Conservation (phyloP, 2,329 filamentous ascomycete genomes). For the Colletotrichum aenigma region DNA sequence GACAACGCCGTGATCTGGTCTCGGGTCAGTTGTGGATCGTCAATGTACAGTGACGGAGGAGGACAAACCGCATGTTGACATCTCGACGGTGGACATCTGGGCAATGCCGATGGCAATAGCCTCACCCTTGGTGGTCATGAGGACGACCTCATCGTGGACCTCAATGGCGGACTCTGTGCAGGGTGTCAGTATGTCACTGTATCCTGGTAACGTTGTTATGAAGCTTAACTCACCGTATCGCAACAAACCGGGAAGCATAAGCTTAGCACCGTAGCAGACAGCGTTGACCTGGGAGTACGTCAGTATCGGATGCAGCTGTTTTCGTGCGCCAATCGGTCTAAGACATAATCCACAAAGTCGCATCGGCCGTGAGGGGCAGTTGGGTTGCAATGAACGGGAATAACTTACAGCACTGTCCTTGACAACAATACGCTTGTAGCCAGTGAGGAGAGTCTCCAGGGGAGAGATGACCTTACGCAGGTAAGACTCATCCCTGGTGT, state of each 20-base stretch:
- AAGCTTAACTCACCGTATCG: slow-evolving; percentile 72
- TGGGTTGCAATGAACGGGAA: slow-evolving; percentile 1
- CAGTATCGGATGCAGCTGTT: background rate
- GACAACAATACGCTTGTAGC: slow-evolving; percentile 96
- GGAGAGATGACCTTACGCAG: slow-evolving; percentile 90
- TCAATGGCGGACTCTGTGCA: slow-evolving; percentile 84
- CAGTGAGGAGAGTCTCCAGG: slow-evolving; percentile 87
- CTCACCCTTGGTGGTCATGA: slow-evolving; percentile 99
- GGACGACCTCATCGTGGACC: slow-evolving; percentile 92
- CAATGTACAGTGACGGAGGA: background rate
- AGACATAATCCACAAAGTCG: slow-evolving; percentile 3
- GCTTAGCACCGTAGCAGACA: slow-evolving; percentile 97
- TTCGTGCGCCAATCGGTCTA: background rate
- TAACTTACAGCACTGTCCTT: slow-evolving; percentile 76
- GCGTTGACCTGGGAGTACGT: slow-evolving; percentile 71
- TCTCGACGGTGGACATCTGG: slow-evolving; percentile 97
- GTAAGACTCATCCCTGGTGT: slow-evolving; percentile 87
- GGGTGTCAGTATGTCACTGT: slow-evolving; percentile 27
- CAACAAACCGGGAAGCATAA: slow-evolving; percentile 96
- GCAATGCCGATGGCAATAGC: slow-evolving; percentile 96
- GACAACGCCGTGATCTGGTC: slow-evolving; percentile 87
- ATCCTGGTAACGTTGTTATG: slow-evolving; percentile 10
- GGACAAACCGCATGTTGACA: slow-evolving; percentile 73
- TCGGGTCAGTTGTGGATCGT: background rate
- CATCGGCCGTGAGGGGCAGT: background rate